phyloP scores from a whole-genome alignment of 2,329 filamentous ascomycete species.

The Stagonosporopsis rhizophila region DNA sequence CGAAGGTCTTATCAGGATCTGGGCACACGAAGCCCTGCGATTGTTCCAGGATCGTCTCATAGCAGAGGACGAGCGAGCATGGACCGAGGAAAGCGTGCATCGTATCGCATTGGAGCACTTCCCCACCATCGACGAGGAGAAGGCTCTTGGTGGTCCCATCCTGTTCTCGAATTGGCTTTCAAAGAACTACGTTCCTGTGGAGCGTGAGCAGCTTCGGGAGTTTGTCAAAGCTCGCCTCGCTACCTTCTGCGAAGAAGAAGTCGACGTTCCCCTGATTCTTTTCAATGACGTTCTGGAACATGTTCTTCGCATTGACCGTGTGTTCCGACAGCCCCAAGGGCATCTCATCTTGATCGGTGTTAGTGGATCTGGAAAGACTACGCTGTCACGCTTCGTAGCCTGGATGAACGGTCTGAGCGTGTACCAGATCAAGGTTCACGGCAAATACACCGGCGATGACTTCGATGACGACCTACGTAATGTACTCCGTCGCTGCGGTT shows the following conservation, averaged over 20 bases:
- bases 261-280: constrained; percentile 97
- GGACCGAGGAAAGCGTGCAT: constrained; percentile 89
- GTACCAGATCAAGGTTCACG: constrained; percentile 99
- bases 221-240: constrained; percentile 97
- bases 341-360: constrained; percentile 98
- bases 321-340: constrained; percentile 97
- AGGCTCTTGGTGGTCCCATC: constrained; percentile 90
- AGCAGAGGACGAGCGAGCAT: constrained; percentile 88
- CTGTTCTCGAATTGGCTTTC: constrained; percentile 99
- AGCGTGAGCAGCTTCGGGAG: constrained; percentile 91
- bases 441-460: constrained; percentile 96
- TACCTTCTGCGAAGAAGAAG: constrained; percentile 99
- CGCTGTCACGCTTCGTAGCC: constrained; percentile 93
- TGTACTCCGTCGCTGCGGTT: constrained; percentile 90
- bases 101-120: constrained; percentile 90
- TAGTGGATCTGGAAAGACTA: constrained; percentile 98
- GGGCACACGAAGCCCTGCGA: constrained; percentile 95
- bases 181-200: constrained; percentile 97
- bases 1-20: constrained; percentile 93
- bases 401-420: constrained; percentile 99
- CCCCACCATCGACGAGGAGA: constrained; percentile 90
- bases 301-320: constrained; percentile 95
- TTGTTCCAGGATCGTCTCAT: constrained; percentile 98
- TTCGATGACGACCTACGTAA: constrained; percentile 97
- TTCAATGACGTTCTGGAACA: constrained; percentile 99